Evolutionary conservation across 768 basidiomycete genomes (phyloP).

Genomic region (Candolleomyces aberdarensis): DNA sequence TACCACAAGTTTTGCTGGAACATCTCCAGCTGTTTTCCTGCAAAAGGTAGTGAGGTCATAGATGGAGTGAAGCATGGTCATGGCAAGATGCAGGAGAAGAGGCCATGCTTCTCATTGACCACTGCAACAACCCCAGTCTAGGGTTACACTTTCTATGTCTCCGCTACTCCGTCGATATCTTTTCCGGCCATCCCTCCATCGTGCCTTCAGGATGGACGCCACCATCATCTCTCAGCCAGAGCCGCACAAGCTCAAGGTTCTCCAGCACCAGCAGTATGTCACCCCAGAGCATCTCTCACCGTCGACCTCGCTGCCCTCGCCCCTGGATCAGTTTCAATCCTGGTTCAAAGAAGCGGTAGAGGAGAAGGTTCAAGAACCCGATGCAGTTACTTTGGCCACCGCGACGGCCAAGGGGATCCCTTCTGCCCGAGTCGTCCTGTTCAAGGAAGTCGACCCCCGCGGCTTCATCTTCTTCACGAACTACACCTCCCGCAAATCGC

Average conservation of each 20-base stretch:
- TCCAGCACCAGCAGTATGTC: constrained; percentile 74
- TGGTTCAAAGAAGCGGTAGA: constrained; percentile 78
- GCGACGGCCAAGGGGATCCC: constrained; percentile 72
- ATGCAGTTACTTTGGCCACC: constrained; percentile 82
- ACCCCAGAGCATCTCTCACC: constrained; percentile 64
- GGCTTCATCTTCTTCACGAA: constrained; percentile 99
- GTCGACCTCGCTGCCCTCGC: constrained; percentile 55
- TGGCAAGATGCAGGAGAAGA: constrained; percentile 10
- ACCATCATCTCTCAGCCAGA: constrained; percentile 42
- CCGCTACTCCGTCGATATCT: constrained; percentile 14
- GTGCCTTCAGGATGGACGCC: constrained; percentile 27
- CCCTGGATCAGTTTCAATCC: constrained; percentile 78
- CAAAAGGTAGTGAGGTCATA: constrained; percentile 88
- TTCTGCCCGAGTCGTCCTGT: constrained; percentile 84
- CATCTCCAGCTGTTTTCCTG: constrained; percentile 79
- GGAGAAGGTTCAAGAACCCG: constrained; percentile 72
- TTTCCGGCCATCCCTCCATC: constrained; percentile 8
- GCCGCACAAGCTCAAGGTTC: constrained; percentile 60
- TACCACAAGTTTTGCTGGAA: constrained; percentile 86
- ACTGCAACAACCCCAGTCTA: neutral
- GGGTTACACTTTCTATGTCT: neutral
- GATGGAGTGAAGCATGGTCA: constrained; percentile 65
- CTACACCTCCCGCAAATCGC: constrained; percentile 90
- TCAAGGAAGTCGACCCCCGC: constrained; percentile 83
- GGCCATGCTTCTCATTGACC: neutral